Percentiles rank a stretch among this genome's conserved stretches.
Conservation (phyloP, 352 stramenopile species). For the Phytophthora agathidicida region DNA sequence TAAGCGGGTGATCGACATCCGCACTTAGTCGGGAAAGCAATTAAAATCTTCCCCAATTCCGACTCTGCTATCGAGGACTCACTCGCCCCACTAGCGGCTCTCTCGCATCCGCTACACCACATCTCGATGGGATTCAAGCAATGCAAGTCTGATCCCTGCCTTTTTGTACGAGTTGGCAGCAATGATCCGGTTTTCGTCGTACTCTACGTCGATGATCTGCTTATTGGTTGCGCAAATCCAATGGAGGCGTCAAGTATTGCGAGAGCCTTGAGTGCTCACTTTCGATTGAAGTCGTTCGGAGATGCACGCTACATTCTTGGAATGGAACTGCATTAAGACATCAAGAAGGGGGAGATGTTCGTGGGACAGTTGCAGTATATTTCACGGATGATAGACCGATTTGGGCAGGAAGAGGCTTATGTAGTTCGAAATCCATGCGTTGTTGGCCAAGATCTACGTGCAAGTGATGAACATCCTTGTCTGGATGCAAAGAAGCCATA, state of each 20-base stretch:
- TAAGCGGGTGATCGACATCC: too few relatives aligned
- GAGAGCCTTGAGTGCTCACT: neutral
- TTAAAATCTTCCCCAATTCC: too few relatives aligned
- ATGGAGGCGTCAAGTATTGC: neutral
- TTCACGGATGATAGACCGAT: neutral
- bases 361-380: constrained; percentile 14
- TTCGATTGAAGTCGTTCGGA: constrained; percentile 23
- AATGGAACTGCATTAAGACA: constrained; percentile 16
- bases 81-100: too few relatives aligned
- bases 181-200: constrained; percentile 6
- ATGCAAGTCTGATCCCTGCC: neutral
- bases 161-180: neutral
- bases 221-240: constrained; percentile 12
- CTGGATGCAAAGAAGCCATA: neutral
- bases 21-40: too few relatives aligned
- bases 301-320: constrained; percentile 18
- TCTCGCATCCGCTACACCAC: too few relatives aligned
- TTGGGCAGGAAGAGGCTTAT: neutral
- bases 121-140: constrained; percentile 1
- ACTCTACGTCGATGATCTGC: constrained; percentile 21
- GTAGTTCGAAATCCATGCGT: constrained; percentile 1
- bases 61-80: too few relatives aligned
- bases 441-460: constrained; percentile 1
- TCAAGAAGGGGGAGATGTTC: constrained; percentile 1
- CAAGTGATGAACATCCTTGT: neutral